Evolutionary conservation across 225 moss, liverwort and hornwort genomes (phyloP), one percentile per base, ranked within the genome.

Genomic region (Polytrichum commune): DNA sequence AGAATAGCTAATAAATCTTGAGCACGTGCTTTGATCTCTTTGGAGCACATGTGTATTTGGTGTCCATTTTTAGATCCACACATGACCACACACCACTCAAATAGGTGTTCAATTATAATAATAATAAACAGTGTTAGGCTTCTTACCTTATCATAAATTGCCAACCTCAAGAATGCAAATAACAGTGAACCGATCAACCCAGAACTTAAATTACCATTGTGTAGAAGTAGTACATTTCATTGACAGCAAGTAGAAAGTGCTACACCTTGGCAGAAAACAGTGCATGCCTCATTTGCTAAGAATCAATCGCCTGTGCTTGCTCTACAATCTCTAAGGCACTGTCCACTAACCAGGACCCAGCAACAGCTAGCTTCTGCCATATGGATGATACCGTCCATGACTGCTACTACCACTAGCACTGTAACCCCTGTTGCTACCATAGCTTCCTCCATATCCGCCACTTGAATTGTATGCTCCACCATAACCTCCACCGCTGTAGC

Each of bases 341-440:
- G 81, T 13, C 62, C 55, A 65, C 54, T 67, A 24, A 70, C 54
- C 35, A 6, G 54, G 18, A 67, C 54, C 22, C 66, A 23, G 27
- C 0, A 54, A 63, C 68, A 82, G 26, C 90, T 98, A 98, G 76
- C 83, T 93, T 80, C 98, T 95, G 69, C 98, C 98, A 54, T 98
- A 98, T 0, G 95, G 98, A 71, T 98, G 98, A 28, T 98, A 98
- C 76, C 98, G 95, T 38, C 98, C 95, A 62, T 98, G 95, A 72
- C 92, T 98, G 68, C 91, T 87, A 5, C 91, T 81, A 54, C 91
- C 84, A 74, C 83, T 87, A 66, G 76, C 76, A 70, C 90, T 84
- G 66, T 93, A 91, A 5, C 94, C 97, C 6, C 97, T 89, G 77
- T 87, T 93, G 68, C 95, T 91, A 7, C 74, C 91, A 61, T 93